A percentile compares a stretch with the other conserved stretches of the same genome.
Conservation (phyloP, 352 stramenopile genomes). For the Phytophthora cryptogea region DNA sequence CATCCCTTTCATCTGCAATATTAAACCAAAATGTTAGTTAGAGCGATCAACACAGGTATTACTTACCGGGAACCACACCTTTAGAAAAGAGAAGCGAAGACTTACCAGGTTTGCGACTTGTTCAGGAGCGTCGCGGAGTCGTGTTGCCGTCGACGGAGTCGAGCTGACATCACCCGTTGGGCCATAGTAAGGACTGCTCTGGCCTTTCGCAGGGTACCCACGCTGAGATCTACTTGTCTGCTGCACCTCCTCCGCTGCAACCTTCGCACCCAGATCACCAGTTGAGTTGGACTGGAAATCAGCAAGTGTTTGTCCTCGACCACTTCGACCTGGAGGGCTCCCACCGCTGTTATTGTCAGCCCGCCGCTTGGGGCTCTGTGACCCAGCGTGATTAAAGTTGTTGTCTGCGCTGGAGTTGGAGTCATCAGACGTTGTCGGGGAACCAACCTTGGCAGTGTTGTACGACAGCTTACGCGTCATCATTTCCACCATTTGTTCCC, state of each 20-base stretch:
- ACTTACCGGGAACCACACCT: conserved; percentile 17
- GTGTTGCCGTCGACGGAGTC: conserved; percentile 32
- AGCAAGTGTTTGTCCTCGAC: conserved; percentile 27
- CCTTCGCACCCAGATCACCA: conserved; percentile 43
- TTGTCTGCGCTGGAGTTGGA: conserved; percentile 82
- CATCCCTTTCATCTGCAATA: conserved; percentile 74
- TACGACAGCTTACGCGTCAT: conserved; percentile 78
- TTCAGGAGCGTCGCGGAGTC: conserved; percentile 47
- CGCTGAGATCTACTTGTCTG: conserved; percentile 37
- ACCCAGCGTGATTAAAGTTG: conserved; percentile 55
- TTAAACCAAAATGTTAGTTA: conserved; percentile 11
- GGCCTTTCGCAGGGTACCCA: conserved; percentile 45
- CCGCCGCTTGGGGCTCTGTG: conserved; percentile 34
- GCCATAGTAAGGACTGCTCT: conserved; percentile 47
- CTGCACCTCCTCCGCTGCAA: conserved; percentile 33
- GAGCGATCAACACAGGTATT: neutral
- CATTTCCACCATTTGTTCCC: conserved; percentile 85
- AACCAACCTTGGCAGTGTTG: conserved; percentile 62
- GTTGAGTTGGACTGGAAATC: conserved; percentile 54
- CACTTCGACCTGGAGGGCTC: conserved; percentile 43
- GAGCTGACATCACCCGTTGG: conserved; percentile 34
- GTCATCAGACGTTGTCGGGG: conserved; percentile 75
- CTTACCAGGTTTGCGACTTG: conserved; percentile 59
- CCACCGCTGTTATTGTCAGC: conserved; percentile 47
- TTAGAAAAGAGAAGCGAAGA: conserved; percentile 20